These are phyloP conservation scores for Xylariaceae sp. DNA, from an alignment of 2,329 filamentous ascomycete genomes.

Conservation along the genomic window DNA sequence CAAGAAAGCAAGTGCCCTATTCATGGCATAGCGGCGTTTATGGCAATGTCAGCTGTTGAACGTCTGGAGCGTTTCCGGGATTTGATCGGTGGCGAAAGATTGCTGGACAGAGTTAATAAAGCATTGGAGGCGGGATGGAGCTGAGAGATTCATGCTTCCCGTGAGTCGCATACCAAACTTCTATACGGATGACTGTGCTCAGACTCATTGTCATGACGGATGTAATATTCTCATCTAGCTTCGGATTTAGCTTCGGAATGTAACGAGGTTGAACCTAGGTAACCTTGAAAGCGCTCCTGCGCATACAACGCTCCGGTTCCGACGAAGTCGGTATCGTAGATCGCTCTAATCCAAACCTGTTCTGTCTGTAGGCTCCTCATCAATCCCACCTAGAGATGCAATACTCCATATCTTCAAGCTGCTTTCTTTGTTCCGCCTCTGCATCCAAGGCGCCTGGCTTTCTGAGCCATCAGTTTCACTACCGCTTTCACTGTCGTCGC, in stretches of 20 bases:
- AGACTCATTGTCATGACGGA: background rate
- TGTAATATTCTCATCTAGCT: background rate
- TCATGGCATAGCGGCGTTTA: slow-evolving; percentile 50
- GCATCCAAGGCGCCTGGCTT: slow-evolving; percentile 25
- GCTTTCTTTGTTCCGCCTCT: slow-evolving; percentile 37
- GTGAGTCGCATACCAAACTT: slow-evolving; percentile 3
- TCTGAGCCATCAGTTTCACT: slow-evolving; percentile 10
- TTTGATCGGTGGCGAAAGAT: slow-evolving; percentile 50
- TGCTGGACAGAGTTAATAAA: slow-evolving; percentile 49
- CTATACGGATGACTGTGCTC: slow-evolving; percentile 2
- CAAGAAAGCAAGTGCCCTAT: slow-evolving; percentile 17
- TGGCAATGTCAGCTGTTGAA: slow-evolving; percentile 51
- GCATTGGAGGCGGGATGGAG: slow-evolving; percentile 51
- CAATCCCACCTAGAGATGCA: slow-evolving; percentile 10
- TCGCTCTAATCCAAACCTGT: background rate
- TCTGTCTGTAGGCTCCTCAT: background rate
- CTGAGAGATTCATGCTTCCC: slow-evolving; percentile 20
- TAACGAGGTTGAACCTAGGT: background rate
- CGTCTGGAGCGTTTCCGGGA: slow-evolving; percentile 47
- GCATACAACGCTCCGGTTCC: background rate
- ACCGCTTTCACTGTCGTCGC: slow-evolving; percentile 6
- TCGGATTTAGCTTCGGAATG: background rate
- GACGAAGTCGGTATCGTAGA: slow-evolving; percentile 19
- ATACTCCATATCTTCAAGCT: slow-evolving; percentile 46
- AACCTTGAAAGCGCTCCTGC: background rate